Base-by-base conservation (phyloP, 768 basidiomycete genomes). In the Trametes sanguinea region DNA sequence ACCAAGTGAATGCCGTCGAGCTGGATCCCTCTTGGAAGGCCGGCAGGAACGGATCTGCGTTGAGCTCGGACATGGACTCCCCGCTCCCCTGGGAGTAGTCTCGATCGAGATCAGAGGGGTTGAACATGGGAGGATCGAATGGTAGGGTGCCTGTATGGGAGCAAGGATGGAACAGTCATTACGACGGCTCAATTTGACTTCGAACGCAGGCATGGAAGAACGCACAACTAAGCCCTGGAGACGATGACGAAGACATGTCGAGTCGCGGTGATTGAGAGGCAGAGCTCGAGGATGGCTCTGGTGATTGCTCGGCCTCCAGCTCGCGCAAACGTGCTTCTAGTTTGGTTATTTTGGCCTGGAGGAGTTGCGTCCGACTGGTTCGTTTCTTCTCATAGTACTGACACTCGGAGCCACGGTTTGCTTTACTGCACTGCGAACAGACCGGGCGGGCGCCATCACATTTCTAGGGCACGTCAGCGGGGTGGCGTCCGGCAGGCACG, bases 381-480 rank as follows among this genome's bases (percentile, higher is more conserved):
- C 80, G 81, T 65, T 79, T 79, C 70, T 79, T 80, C 68, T 87
- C 85, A 66, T 86, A 83, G 74, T 86, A 88, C 56, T 79, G 73
- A 70, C 86, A 87, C 51, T 83, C 79, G 2, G 73, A 67, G 4
- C 73, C 71, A 29, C 85, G 73, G 68, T 81, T 82, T 74, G 84
- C 81, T 64, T 83, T 82, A 63, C 72, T 71, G 67, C 85, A 88
- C 66, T 84, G 83, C 22, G 74, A 72, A 68, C 86, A 87, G 39
- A 80, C 75, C 14, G 86, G 86, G 43, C 83, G 82, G 29, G 69
- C 71, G 16, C 84, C 84, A 67, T 86, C 84, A 68, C 86, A 88
- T 82, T 83, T 82, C 86, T 87, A 65, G 43, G 42, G 62, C 47
- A 37, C 17, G 58, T 53, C 35, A 63, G 46, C 22, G 30, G 48